Conservation (phyloP, 148 eudicot genomes). For the Silene conica region DNA sequence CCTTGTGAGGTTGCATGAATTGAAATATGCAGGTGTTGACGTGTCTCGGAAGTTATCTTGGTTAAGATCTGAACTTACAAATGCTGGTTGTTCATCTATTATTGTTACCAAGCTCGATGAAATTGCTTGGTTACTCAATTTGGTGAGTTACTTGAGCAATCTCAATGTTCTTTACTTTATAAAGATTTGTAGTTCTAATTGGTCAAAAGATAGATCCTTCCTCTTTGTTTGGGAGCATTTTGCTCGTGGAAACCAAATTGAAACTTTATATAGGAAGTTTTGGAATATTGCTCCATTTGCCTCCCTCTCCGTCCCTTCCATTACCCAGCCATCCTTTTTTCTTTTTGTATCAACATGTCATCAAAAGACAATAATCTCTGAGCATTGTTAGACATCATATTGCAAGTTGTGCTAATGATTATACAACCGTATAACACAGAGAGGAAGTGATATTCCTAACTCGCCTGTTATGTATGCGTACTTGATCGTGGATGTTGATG, state of each 20-base stretch:
- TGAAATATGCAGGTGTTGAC: slow-evolving; percentile 87
- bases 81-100: slow-evolving; percentile 70
- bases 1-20: slow-evolving; percentile 69
- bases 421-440: slow-evolving; percentile 37
- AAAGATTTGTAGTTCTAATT: background rate
- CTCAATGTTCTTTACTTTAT: slow-evolving; percentile 3
- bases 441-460: slow-evolving; percentile 92
- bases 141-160: slow-evolving; percentile 43
- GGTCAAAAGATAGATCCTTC: background rate
- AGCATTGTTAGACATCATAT: slow-evolving; percentile 6
- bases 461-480: slow-evolving; percentile 95
- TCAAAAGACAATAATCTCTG: background rate
- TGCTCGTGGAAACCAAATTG: too few species aligned
- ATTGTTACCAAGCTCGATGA: slow-evolving; percentile 90
- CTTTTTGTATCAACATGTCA: background rate
- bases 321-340: background rate
- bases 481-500: slow-evolving; percentile 68
- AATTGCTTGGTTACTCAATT: slow-evolving; percentile 89
- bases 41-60: slow-evolving; percentile 65
- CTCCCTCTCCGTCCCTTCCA: background rate
- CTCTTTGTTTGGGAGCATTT: background rate
- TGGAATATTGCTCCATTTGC: too few species aligned
- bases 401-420: slow-evolving; percentile 4
- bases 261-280: too few species aligned
- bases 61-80: slow-evolving; percentile 64